Conservation (phyloP, 1,139 yeast species). For the Petasospora fabianii region DNA sequence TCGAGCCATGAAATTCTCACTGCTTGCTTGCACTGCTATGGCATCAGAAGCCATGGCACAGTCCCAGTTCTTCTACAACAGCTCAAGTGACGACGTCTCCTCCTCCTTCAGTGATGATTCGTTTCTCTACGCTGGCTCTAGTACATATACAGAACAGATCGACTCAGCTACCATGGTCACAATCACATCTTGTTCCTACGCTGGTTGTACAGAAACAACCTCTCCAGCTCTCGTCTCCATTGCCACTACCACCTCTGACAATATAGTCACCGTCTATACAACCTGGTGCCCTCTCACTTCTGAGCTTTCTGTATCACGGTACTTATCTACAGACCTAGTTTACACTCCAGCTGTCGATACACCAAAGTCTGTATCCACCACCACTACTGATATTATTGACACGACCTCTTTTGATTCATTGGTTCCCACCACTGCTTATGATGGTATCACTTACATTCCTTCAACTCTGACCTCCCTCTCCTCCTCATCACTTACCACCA, state of each 20-base stretch:
- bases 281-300: conserved; percentile 34
- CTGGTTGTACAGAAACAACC: conserved; percentile 32
- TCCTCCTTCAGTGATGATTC: conserved; percentile 4
- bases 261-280: conserved; percentile 29
- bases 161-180: conserved; percentile 29
- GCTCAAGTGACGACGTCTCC: neutral
- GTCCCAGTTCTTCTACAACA: conserved; percentile 1
- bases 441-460: neutral
- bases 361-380: neutral
- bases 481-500: too few species aligned
- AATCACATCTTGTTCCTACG: conserved; percentile 37
- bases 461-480: too few species aligned
- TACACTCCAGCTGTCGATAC: neutral
- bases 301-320: too few species aligned
- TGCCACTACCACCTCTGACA: conserved; percentile 31
- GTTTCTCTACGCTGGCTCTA: conserved; percentile 3
- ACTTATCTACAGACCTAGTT: too few species aligned
- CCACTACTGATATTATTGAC: neutral
- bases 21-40: neutral
- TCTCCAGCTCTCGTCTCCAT: conserved; percentile 36
- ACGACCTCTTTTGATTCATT: neutral
- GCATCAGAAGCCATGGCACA: conserved; percentile 2
- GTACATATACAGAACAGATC: conserved; percentile 1
- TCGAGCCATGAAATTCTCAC: conserved; percentile 4
- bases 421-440: neutral